A percentile compares a stretch with the other conserved stretches of the same genome.
Evolutionary conservation across 2,329 filamentous ascomycete genomes (phyloP).

Genomic region (Tolypocladium tropicale): DNA sequence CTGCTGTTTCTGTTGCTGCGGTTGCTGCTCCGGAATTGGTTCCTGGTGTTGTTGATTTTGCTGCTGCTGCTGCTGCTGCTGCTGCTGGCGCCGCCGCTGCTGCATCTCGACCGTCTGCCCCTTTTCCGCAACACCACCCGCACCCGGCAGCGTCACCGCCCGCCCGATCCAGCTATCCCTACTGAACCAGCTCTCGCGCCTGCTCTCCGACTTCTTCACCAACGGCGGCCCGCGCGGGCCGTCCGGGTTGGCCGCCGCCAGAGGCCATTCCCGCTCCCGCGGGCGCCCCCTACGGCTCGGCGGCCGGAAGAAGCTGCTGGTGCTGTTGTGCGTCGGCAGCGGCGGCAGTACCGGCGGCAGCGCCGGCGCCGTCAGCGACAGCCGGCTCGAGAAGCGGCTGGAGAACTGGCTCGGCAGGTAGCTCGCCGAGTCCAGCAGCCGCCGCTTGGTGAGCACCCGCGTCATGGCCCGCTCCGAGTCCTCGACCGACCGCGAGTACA

Average conservation of each 20-base stretch:
- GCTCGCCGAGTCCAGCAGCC: slow-evolving; percentile 10
- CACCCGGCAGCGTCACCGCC: slow-evolving; percentile 26
- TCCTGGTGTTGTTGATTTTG: background rate
- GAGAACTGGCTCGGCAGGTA: slow-evolving; percentile 5
- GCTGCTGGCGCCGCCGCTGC: background rate
- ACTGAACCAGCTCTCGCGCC: slow-evolving; percentile 4
- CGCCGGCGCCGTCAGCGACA: slow-evolving; percentile 18
- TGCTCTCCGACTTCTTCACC: slow-evolving; percentile 19
- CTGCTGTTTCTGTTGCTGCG: background rate
- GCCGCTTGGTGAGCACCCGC: slow-evolving; percentile 20
- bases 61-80: slow-evolving; percentile 2
- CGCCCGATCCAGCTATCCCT: slow-evolving; percentile 23
- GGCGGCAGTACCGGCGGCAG: slow-evolving; percentile 17
- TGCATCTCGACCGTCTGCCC: slow-evolving; percentile 5
- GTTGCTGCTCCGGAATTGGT: too few relatives aligned
- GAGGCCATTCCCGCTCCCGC: slow-evolving; percentile 29
- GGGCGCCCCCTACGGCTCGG: slow-evolving; percentile 5
- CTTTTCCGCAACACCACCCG: slow-evolving; percentile 16
- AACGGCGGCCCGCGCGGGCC: too few relatives aligned
- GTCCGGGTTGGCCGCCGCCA: slow-evolving; percentile 39
- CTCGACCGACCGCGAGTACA: slow-evolving; percentile 18
- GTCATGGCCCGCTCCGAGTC: slow-evolving; percentile 6
- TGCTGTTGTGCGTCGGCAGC: slow-evolving; percentile 20
- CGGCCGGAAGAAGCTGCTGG: slow-evolving; percentile 14
- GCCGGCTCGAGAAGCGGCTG: slow-evolving; percentile 15